These are phyloP conservation scores for Microbotryum silenes-acaulis DNA, from an alignment of 1,284 basidiomycete genomes.

Conservation along the genomic window DNA sequence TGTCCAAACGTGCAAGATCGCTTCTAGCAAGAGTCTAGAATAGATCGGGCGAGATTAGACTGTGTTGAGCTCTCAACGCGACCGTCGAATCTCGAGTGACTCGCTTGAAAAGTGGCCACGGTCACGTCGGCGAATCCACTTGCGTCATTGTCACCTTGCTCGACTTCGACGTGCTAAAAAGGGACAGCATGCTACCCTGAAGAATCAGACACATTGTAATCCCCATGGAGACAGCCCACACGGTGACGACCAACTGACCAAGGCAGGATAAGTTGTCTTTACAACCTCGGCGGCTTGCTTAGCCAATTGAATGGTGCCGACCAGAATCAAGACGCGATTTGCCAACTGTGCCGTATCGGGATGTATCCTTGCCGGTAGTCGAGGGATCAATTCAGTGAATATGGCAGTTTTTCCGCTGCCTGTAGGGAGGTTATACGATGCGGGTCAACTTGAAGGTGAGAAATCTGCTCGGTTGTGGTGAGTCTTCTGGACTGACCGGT, in stretches of 20 bases:
- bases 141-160: conserved; percentile 72
- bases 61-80: not conserved
- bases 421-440: conserved; percentile 53
- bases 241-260: conserved; percentile 37
- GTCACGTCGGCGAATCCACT: conserved; percentile 73
- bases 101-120: conserved; percentile 27
- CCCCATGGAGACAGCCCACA: not conserved
- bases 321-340: conserved; percentile 65
- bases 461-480: not conserved
- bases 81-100: not conserved
- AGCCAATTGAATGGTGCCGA: conserved; percentile 81
- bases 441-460: conserved; percentile 36
- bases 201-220: not conserved
- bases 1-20: conserved; percentile 52
- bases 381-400: conserved; percentile 64
- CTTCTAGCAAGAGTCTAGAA: conserved; percentile 10
- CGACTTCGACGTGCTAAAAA: conserved; percentile 64
- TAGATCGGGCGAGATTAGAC: not conserved
- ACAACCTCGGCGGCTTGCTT: conserved; percentile 75
- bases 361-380: conserved; percentile 11
- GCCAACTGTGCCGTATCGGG: conserved; percentile 41
- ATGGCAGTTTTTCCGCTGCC: conserved; percentile 87
- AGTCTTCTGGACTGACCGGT: conserved; percentile 10
- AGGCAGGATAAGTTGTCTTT: conserved; percentile 57
- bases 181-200: too few relatives aligned